Conservation (phyloP, 2,329 filamentous ascomycete species). For the Xylariaceae sp. region DNA sequence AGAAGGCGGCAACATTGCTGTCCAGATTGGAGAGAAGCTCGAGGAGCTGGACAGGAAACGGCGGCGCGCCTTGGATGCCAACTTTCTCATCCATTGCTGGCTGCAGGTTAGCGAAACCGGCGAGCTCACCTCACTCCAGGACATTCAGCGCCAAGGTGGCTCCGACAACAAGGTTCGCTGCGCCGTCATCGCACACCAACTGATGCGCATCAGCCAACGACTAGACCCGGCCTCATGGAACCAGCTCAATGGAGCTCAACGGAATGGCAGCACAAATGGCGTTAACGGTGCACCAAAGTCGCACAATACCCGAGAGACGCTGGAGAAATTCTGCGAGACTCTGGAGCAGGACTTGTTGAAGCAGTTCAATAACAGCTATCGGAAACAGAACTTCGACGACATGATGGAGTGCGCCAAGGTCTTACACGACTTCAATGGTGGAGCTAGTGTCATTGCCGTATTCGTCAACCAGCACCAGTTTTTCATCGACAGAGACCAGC, state of each 20-base stretch:
- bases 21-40: conserved; percentile 88
- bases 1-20: conserved; percentile 79
- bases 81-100: conserved; percentile 96
- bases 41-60: conserved; percentile 94
- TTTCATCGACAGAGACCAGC: conserved; percentile 93
- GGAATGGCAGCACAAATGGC: conserved; percentile 49
- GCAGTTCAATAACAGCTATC: conserved; percentile 96
- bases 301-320: conserved; percentile 76
- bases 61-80: conserved; percentile 84
- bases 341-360: conserved; percentile 92
- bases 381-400: conserved; percentile 90
- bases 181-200: conserved; percentile 86
- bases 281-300: conserved; percentile 39
- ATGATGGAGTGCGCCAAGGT: conserved; percentile 98
- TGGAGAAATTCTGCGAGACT: conserved; percentile 95
- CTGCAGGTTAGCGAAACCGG: conserved; percentile 89
- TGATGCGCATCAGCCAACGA: conserved; percentile 90
- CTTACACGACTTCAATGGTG: conserved; percentile 91
- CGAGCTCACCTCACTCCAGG: conserved; percentile 80
- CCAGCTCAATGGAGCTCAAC: conserved; percentile 51
- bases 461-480: conserved; percentile 99
- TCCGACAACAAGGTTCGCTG: conserved; percentile 92
- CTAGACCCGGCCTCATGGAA: conserved; percentile 76
- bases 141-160: conserved; percentile 77
- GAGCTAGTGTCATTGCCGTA: conserved; percentile 87